phyloP scores from a whole-genome alignment of 2,329 filamentous ascomycete species.

The Tolypocladium nubicola region DNA sequence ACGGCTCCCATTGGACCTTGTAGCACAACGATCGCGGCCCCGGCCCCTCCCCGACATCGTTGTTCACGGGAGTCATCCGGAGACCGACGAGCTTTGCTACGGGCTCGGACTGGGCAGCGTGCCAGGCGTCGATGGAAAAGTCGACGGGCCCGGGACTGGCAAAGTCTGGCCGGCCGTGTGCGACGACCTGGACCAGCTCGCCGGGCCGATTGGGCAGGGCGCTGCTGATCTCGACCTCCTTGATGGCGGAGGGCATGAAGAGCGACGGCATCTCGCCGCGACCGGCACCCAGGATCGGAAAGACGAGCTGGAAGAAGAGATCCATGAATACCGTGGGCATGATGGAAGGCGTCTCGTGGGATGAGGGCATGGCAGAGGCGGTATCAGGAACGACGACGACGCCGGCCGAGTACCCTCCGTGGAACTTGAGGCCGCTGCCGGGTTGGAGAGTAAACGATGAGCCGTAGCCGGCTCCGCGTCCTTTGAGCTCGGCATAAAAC shows the following conservation, averaged over 20 bases:
- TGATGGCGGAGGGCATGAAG: slow-evolving; percentile 25
- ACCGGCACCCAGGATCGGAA: slow-evolving; percentile 26
- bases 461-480: slow-evolving; percentile 14
- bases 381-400: slow-evolving; percentile 32
- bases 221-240: slow-evolving; percentile 17
- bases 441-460: slow-evolving; percentile 11
- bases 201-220: slow-evolving; percentile 14
- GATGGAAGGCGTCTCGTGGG: slow-evolving; percentile 29
- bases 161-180: slow-evolving; percentile 12
- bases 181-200: slow-evolving; percentile 16
- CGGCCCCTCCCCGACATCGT: slow-evolving; percentile 13
- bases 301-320: slow-evolving; percentile 28
- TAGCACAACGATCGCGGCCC: slow-evolving; percentile 26
- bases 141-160: slow-evolving; percentile 17
- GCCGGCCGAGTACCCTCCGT: slow-evolving; percentile 7
- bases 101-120: slow-evolving; percentile 13
- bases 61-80: slow-evolving; percentile 29
- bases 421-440: slow-evolving; percentile 4
- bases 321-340: slow-evolving; percentile 38
- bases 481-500: slow-evolving; percentile 16
- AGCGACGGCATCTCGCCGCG: slow-evolving; percentile 17
- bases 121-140: slow-evolving; percentile 22
- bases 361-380: slow-evolving; percentile 30
- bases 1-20: slow-evolving; percentile 32
- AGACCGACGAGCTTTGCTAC: slow-evolving; percentile 26